Conservation (phyloP, 2,329 filamentous ascomycete species). For the Arthrobotrys musiformis region DNA sequence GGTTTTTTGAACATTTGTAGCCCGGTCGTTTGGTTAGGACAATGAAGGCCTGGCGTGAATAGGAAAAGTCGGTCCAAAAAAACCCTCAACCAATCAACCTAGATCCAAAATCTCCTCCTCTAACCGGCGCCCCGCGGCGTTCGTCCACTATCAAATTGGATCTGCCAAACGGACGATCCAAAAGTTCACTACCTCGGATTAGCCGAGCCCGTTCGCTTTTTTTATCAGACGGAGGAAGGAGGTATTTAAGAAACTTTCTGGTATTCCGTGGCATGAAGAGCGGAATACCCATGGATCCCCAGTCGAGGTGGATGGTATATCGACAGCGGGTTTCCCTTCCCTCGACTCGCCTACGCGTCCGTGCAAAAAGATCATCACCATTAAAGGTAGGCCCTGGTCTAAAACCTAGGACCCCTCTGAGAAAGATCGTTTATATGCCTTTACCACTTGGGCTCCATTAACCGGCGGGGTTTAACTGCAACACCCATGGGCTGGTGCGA, state of each 20-base stretch:
- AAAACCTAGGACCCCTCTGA: conserved; percentile 12
- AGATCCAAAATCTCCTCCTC: conserved; percentile 24
- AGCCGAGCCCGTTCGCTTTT: conserved; percentile 16
- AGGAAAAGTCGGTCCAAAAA: neutral
- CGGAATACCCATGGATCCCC: neutral
- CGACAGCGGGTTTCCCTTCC: conserved; percentile 7
- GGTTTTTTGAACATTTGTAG: neutral
- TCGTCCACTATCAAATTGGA: conserved; percentile 34
- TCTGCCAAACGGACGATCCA: conserved; percentile 33
- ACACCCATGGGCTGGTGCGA: neutral
- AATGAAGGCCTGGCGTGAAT: conserved; percentile 5
- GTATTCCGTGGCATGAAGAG: neutral
- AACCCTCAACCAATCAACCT: neutral
- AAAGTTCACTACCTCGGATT: conserved; percentile 13
- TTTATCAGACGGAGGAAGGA: conserved; percentile 25
- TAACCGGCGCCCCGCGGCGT: conserved; percentile 31
- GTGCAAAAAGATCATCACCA: conserved; percentile 26
- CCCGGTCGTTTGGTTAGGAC: neutral
- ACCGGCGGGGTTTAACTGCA: conserved; percentile 17
- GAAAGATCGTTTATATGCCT: conserved; percentile 12
- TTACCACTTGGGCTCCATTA: conserved; percentile 34
- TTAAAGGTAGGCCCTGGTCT: conserved; percentile 6
- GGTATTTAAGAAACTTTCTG: neutral
- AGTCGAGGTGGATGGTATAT: conserved; percentile 4
- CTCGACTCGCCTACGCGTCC: neutral